Percentiles rank a stretch among this genome's conserved stretches.
These are phyloP conservation scores for Flagelloscypha sp. DNA, from an alignment of 768 basidiomycete species.

Conservation along the genomic window DNA sequence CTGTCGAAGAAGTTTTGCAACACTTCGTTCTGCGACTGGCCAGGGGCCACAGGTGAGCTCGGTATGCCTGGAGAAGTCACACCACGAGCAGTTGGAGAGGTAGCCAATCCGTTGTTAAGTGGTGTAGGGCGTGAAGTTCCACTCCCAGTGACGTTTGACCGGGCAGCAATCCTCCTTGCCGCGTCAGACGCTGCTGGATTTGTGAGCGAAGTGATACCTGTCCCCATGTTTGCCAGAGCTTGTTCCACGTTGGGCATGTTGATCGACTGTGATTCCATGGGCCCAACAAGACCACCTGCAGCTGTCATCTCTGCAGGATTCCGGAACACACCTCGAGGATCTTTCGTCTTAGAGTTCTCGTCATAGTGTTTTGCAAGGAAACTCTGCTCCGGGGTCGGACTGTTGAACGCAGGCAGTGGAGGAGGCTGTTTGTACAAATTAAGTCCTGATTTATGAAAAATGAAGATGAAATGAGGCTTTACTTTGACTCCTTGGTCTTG, in stretches of 20 bases:
- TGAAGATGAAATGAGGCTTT: slow-evolving; percentile 14
- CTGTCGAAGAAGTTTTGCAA: slow-evolving; percentile 86
- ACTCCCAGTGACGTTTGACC: slow-evolving; percentile 30
- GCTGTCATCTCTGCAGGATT: slow-evolving; percentile 57
- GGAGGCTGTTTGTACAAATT: slow-evolving; percentile 35
- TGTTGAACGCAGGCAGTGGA: slow-evolving; percentile 68
- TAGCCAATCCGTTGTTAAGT: slow-evolving; percentile 1
- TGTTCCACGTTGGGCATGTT: slow-evolving; percentile 82
- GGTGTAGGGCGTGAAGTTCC: not conserved
- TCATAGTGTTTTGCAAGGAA: slow-evolving; percentile 92
- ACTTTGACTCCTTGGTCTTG: slow-evolving; percentile 73
- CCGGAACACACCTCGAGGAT: slow-evolving; percentile 83
- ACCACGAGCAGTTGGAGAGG: slow-evolving; percentile 3
- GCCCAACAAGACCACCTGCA: slow-evolving; percentile 81
- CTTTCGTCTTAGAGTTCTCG: slow-evolving; percentile 83
- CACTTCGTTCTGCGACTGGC: slow-evolving; percentile 75
- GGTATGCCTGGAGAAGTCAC: slow-evolving; percentile 21
- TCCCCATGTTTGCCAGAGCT: slow-evolving; percentile 84
- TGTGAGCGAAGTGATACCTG: slow-evolving; percentile 26
- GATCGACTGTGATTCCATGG: slow-evolving; percentile 82
- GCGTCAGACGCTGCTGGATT: slow-evolving; percentile 17
- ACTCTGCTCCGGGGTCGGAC: slow-evolving; percentile 78
- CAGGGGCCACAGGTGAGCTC: slow-evolving; percentile 35
- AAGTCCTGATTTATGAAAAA: not conserved
- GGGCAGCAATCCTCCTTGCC: slow-evolving; percentile 17